Base-by-base conservation (phyloP, 371 early-diverging fungal genomes). In the Umbelopsis sp. region DNA sequence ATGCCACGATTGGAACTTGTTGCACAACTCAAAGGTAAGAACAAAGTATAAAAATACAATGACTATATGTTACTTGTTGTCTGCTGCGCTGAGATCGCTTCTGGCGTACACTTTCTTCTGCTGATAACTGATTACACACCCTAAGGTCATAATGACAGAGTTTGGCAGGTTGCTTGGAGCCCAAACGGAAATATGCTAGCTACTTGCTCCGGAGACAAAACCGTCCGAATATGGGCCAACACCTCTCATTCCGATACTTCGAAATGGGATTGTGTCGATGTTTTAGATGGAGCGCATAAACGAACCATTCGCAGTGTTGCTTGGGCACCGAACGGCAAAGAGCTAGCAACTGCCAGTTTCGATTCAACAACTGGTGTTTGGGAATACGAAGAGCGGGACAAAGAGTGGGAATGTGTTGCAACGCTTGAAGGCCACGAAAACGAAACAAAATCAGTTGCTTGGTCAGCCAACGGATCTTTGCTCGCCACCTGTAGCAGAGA, bases 351-450 rank as follows among this genome's bases (percentile, higher is more conserved):
- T 0, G 95, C 93, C 45, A 92, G 95, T 68, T 98, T 98, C 77
- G 98, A 98, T 78, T 95, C 94, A 0, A 92, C 94, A 4, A 95
- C 94, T 0, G 94, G 92, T 18, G 91, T 98, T 63, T 98, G 97
- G 97, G 97, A 94, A 76, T 69, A 76, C 57, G 80, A 80, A 63
- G 63, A 76, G 0, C 74, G 79, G 41, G 75, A 75, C 10, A 65
- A 75, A 79, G 93, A 91, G 16, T 94, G 89, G 82, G 97, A 97
- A 73, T 96, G 94, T 76, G 87, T 94, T 0, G 96, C 97, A 2
- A 96, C 96, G 9, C 77, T 99, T 65, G 99, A 99, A 80, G 99
- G 99, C 9, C 99, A 99, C 80, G 99, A 99, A 81, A 97, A 97
- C 80, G 99, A 99, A 80, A 95, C 94, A 46, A 99, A 99, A 77